These are phyloP conservation scores for Xylaria castorea DNA, from an alignment of 495 filamentous ascomycete species.

Conservation along the genomic window DNA sequence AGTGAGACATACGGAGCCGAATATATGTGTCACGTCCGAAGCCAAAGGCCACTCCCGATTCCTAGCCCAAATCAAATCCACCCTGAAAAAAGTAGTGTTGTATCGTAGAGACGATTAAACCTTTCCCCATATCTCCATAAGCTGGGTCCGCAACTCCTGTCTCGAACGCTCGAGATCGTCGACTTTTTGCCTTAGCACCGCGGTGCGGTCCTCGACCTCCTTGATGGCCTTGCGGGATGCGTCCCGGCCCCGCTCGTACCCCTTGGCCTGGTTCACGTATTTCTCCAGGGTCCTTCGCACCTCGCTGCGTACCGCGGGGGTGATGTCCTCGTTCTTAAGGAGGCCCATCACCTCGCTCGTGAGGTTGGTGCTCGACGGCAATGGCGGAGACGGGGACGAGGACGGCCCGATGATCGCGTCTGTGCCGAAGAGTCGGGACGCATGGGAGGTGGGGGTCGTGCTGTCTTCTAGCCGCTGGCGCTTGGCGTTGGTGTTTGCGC, in stretches of 20 bases:
- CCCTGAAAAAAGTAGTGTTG: background rate
- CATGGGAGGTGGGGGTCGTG: background rate
- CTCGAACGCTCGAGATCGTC: slow-evolving; percentile 53
- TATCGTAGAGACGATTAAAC: background rate
- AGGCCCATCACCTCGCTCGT: slow-evolving; percentile 57
- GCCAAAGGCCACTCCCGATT: background rate
- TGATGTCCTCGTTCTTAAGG: slow-evolving; percentile 57
- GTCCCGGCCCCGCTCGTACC: slow-evolving; percentile 68
- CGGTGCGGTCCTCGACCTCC: slow-evolving; percentile 65
- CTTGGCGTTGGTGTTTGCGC: background rate
- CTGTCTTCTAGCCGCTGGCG: slow-evolving; percentile 25
- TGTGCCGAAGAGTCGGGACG: slow-evolving; percentile 20
- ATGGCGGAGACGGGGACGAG: slow-evolving; percentile 5
- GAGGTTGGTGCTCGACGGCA: slow-evolving; percentile 47
- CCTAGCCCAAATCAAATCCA: background rate
- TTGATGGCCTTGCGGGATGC: slow-evolving; percentile 65
- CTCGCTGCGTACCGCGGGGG: slow-evolving; percentile 47
- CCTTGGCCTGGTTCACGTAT: slow-evolving; percentile 62
- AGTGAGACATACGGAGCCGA: background rate
- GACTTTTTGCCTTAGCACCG: slow-evolving; percentile 56
- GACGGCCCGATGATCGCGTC: slow-evolving; percentile 15
- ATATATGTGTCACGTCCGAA: background rate
- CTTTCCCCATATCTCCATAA: slow-evolving; percentile 30
- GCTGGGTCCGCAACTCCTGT: slow-evolving; percentile 26
- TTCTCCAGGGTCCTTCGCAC: slow-evolving; percentile 59